Evolutionary conservation across 352 stramenopile species (phyloP).

Genomic region (Globisporangium parvum): DNA sequence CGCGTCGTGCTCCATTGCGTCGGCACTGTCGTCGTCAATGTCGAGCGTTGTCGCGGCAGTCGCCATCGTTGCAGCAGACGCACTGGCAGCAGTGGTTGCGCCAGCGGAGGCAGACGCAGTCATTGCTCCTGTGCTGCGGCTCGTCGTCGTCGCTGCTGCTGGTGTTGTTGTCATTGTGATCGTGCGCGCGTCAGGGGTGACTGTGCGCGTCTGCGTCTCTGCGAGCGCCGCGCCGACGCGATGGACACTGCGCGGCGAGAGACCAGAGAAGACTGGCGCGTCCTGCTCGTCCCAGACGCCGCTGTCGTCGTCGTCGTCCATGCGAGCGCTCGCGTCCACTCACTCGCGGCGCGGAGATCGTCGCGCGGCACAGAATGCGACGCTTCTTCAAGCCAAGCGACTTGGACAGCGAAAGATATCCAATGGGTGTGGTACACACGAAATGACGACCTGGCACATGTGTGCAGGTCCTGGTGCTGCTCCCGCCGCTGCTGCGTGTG

Average conservation of each 20-base stretch:
- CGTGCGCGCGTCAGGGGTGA: conserved; percentile 1
- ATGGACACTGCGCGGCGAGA: conserved; percentile 15
- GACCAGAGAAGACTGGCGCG: conserved; percentile 9
- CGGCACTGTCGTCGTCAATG: conserved; percentile 3
- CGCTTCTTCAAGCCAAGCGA: no score
- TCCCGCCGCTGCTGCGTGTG: no score
- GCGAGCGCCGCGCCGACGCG: conserved; percentile 9
- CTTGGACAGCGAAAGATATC: no score
- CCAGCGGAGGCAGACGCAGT: no score
- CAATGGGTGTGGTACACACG: no score
- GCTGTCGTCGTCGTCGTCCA: conserved; percentile 4
- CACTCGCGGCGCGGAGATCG: neutral
- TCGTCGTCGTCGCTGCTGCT: neutral
- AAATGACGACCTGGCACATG: no score
- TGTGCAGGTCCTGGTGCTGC: no score
- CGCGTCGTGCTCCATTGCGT: conserved; percentile 3
- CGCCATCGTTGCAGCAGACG: neutral
- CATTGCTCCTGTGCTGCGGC: no score
- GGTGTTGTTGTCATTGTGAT: conserved; percentile 2
- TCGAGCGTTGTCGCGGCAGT: conserved; percentile 6
- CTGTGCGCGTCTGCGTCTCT: conserved; percentile 3
- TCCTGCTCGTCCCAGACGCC: conserved; percentile 11
- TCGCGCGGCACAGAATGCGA: no score
- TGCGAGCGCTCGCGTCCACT: neutral
- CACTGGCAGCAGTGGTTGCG: neutral